Base-by-base conservation (phyloP, 768 basidiomycete genomes). In the Boletales sp. region DNA sequence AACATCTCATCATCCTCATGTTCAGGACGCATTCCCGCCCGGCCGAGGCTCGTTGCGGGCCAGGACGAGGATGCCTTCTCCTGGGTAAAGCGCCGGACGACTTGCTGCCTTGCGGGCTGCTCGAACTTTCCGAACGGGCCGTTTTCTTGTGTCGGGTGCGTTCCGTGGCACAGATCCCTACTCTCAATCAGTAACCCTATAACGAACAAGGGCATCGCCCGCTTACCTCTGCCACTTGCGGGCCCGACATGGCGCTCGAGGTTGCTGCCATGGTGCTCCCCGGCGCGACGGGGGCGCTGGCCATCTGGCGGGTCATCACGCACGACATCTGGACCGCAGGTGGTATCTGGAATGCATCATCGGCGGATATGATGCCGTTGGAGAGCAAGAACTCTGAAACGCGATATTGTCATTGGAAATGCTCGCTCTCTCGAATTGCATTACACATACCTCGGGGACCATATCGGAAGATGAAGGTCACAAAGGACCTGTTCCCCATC, bases 391-490 rank as follows among this genome's bases (percentile, higher is more conserved):
- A 82, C 36, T 76, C 81, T 80, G 48, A 29, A 42, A 46, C 17
- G 10, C n/a, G 5, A 3, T 5, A 15, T 17, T 9, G 13, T 13
- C 5, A 2, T 47, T n/a, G 46, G 43, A 29, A 29, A 15, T 14
- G 15, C 8, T 43, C 4, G 19, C 35, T 35, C 21, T 49, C 32
- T 13, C 8, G 24, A 5, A 10, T 19, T 0, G 14, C 40, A 17
- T 45, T 14, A 24, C 42, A 60, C 69, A 37, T 52, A 83, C 84
- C 80, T 48, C 65, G 69, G 34, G 80, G 71, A 19, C 82, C 71
- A 62, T 88, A 88, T 37, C 81, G 73, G 61, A 87, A 89, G 3
- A 79, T 70, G 59, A 88, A 88, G 15, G 82, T 79, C 21, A 86
- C 81, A 47, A 76, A 79, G 17, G 83, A 78, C 4, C 62, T 58